Conservation (phyloP, 352 stramenopile genomes). For the Phytophthora fragariae region DNA sequence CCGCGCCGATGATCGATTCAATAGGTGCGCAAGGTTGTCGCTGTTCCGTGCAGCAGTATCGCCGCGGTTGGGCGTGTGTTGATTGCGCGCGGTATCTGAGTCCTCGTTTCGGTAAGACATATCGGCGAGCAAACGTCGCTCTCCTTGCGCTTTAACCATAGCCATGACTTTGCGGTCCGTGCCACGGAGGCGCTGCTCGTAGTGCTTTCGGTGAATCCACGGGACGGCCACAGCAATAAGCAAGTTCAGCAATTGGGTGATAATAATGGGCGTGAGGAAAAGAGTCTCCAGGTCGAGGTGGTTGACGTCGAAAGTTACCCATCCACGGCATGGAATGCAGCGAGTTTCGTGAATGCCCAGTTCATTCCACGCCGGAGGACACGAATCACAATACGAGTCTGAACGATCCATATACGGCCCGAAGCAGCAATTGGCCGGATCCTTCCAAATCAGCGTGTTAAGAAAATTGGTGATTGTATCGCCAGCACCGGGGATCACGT, state of each 20-base stretch:
- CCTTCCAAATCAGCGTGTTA: constrained; percentile 79
- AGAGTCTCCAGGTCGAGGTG: constrained; percentile 83
- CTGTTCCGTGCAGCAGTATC: constrained; percentile 12
- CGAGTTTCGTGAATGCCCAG: constrained; percentile 45
- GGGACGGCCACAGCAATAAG: constrained; percentile 75
- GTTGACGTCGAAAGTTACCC: constrained; percentile 86
- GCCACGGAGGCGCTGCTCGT: constrained; percentile 63
- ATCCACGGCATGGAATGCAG: constrained; percentile 74
- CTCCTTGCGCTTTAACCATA: constrained; percentile 72
- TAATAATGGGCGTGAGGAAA: constrained; percentile 86
- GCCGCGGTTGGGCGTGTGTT: constrained; percentile 1
- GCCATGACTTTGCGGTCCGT: constrained; percentile 70
- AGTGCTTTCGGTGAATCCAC: constrained; percentile 79
- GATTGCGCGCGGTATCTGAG: constrained; percentile 5
- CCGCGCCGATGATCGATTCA: constrained; percentile 72
- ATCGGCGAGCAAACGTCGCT: constrained; percentile 64
- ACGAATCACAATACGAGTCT: constrained; percentile 56
- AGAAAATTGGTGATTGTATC: constrained; percentile 86
- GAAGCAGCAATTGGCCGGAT: constrained; percentile 86
- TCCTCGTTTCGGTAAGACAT: constrained; percentile 60
- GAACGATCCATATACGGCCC: constrained; percentile 71
- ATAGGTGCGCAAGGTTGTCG: constrained; percentile 43
- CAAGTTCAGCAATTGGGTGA: constrained; percentile 80
- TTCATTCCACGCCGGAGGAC: constrained; percentile 70
- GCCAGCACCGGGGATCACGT: constrained; percentile 80